phyloP scores from a whole-genome alignment of 1,139 yeast genomes.

The Saccharomyces hybrid region DNA sequence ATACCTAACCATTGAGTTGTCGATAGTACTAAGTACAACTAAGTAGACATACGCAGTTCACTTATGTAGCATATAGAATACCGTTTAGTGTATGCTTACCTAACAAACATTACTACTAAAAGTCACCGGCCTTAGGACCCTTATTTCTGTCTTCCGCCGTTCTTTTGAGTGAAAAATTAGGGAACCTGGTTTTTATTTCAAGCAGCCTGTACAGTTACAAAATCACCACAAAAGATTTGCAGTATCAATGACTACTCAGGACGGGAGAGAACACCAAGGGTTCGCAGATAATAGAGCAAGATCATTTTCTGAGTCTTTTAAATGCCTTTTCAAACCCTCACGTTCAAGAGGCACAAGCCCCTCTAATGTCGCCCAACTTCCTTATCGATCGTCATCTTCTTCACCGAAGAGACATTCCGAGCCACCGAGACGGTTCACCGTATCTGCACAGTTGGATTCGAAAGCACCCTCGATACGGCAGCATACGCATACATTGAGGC shows the following conservation, averaged over 20 bases:
- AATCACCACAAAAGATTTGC: not conserved
- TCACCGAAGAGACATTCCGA: not conserved
- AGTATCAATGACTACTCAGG: not conserved
- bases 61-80: not conserved
- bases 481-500: not conserved
- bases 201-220: not conserved
- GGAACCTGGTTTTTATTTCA: not conserved
- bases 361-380: not conserved
- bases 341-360: not conserved
- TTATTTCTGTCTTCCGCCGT: not conserved
- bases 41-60: not conserved
- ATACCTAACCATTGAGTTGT: too few species aligned
- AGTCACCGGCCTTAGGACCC: not conserved
- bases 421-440: not conserved
- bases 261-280: not conserved
- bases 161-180: not conserved
- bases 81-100: not conserved
- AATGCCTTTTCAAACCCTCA: constrained; percentile 11
- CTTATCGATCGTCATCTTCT: not conserved
- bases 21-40: not conserved
- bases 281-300: not conserved
- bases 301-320: constrained; percentile 12
- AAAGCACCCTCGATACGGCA: not conserved
- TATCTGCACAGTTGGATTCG: not conserved
- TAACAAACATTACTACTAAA: not conserved